A percentile compares a stretch with the other conserved stretches of the same genome.
These are phyloP conservation scores for Mortierella sp. DNA, from an alignment of 371 early-diverging fungal species.

Conservation along the genomic window DNA sequence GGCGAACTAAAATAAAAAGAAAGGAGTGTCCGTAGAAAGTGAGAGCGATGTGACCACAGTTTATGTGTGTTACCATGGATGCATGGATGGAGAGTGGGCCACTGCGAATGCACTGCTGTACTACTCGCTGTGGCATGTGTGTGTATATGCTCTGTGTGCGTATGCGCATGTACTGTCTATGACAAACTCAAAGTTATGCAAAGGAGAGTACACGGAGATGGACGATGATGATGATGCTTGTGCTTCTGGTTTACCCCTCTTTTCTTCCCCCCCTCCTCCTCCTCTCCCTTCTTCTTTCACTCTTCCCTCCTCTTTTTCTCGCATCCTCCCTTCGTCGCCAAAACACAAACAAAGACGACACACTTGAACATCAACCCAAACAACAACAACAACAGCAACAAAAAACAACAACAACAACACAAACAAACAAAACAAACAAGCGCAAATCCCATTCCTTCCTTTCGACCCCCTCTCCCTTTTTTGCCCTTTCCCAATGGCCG, in stretches of 20 bases:
- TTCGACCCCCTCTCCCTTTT: neutral
- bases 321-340: neutral
- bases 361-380: neutral
- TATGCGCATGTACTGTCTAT: neutral
- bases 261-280: neutral
- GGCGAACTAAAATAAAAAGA: neutral
- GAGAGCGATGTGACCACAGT: neutral
- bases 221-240: neutral
- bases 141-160: neutral
- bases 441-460: neutral
- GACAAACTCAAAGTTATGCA: neutral
- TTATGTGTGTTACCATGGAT: neutral
- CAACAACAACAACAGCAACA: neutral
- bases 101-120: neutral
- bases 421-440: neutral
- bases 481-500: neutral
- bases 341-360: too few relatives aligned
- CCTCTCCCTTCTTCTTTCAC: neutral
- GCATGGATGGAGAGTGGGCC: neutral
- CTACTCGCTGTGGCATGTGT: neutral
- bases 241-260: neutral
- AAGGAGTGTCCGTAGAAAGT: neutral
- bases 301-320: neutral
- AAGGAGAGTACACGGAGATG: neutral
- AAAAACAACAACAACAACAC: neutral